These are phyloP conservation scores for Geosmithia putterillii DNA, from an alignment of 2,329 filamentous ascomycete species.

Conservation along the genomic window DNA sequence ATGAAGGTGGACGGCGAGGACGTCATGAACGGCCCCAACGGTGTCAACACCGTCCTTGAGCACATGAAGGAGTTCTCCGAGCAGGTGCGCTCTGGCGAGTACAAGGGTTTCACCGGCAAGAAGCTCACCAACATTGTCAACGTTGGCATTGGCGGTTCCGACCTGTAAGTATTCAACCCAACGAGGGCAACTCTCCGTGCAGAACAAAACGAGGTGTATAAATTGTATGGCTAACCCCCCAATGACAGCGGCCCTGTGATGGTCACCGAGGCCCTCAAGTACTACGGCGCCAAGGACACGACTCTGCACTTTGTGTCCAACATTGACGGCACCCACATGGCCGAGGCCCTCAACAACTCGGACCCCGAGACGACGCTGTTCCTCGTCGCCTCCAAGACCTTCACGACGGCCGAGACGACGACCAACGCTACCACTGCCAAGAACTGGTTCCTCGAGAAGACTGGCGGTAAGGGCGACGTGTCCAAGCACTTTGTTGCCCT, in stretches of 20 bases:
- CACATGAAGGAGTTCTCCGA: constrained; percentile 99
- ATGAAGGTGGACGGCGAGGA: constrained; percentile 83
- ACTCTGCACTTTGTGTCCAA: constrained; percentile 98
- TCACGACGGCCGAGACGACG: constrained; percentile 93
- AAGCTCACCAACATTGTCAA: constrained; percentile 95
- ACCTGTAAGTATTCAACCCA: constrained; percentile 59
- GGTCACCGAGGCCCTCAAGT: constrained; percentile 95
- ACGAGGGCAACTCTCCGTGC: neutral
- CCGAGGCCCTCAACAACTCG: constrained; percentile 77
- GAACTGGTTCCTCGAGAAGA: constrained; percentile 85
- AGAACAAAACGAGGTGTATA: no score
- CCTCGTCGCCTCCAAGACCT: constrained; percentile 97
- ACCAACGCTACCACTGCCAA: constrained; percentile 98
- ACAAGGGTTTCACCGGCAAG: constrained; percentile 97
- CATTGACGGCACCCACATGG: constrained; percentile 97
- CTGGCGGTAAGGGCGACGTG: constrained; percentile 66
- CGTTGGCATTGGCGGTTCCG: constrained; percentile 94
- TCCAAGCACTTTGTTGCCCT: constrained; percentile 98
- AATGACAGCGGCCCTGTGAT: constrained; percentile 76
- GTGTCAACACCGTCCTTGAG: constrained; percentile 78
- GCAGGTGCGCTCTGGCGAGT: constrained; percentile 84
- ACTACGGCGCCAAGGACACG: constrained; percentile 76
- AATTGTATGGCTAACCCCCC: constrained; percentile 1
- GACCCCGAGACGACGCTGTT: constrained; percentile 98
- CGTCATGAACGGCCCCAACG: constrained; percentile 81